These are phyloP conservation scores for Sideroxylon spinosum DNA, from an alignment of 179 eudicot genomes.

Conservation along the genomic window DNA sequence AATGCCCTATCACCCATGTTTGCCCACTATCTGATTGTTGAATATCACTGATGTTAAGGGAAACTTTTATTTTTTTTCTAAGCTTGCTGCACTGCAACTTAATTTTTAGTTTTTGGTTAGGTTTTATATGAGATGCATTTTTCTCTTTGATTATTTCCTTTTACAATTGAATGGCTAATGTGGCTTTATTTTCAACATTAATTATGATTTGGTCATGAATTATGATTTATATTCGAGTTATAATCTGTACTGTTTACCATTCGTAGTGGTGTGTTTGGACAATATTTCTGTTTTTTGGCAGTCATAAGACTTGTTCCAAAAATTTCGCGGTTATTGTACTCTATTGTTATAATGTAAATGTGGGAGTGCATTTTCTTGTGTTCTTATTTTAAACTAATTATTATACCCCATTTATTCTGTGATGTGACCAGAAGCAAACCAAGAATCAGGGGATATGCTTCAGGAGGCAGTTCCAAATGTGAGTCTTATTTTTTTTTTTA, in stretches of 20 bases:
- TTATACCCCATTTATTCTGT: not conserved
- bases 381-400: not conserved
- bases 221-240: too few relatives aligned
- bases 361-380: not conserved
- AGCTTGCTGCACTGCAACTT: not conserved
- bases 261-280: too few relatives aligned
- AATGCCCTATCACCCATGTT: not conserved
- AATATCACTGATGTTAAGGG: not conserved
- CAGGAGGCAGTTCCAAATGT: conserved; percentile 37
- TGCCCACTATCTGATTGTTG: conserved; percentile 1
- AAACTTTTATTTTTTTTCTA: not conserved
- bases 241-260: too few relatives aligned
- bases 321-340: too few relatives aligned
- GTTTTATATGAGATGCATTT: conserved; percentile 11
- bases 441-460: conserved; percentile 25
- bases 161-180: not conserved
- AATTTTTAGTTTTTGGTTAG: not conserved
- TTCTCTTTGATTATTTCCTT: not conserved
- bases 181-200: not conserved
- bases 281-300: conserved; percentile 3
- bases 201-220: too few relatives aligned
- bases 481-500: conserved; percentile 19
- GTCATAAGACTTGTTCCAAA: not conserved
- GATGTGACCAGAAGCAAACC: conserved; percentile 34
- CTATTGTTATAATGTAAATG: too few relatives aligned